These are phyloP conservation scores for Coccomyxa subellipsoidea DNA, from an alignment of 163 green algal genomes.

Conservation along the genomic window DNA sequence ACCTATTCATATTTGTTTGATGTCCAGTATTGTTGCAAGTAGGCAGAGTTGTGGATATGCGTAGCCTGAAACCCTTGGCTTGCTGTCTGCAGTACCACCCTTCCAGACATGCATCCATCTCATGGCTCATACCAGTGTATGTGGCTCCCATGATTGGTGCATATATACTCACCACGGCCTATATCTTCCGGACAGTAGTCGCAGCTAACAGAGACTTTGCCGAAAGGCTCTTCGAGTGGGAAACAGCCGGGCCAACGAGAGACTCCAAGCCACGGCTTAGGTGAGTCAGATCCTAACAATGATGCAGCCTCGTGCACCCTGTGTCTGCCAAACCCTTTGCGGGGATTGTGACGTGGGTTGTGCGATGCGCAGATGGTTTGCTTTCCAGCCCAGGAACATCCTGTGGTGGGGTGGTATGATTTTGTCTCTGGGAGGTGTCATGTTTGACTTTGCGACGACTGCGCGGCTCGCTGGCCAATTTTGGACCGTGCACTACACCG, in stretches of 20 bases:
- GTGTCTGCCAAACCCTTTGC: too few relatives aligned
- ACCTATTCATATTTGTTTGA: not conserved
- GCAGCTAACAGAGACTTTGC: constrained; percentile 2
- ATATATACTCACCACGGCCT: not conserved
- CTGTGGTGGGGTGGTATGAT: not conserved
- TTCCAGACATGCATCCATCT: not conserved
- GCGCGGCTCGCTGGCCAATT: constrained; percentile 1
- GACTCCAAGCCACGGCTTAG: not conserved
- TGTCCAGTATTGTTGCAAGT: not conserved
- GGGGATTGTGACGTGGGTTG: too few relatives aligned
- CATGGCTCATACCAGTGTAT: constrained; percentile 1
- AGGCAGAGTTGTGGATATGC: too few relatives aligned
- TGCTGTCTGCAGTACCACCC: not conserved
- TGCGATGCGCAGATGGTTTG: not conserved
- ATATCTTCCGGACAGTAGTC: not conserved
- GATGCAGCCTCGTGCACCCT: too few relatives aligned
- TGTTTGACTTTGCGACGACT: not conserved
- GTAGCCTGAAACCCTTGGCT: too few relatives aligned
- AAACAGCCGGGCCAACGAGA: not conserved
- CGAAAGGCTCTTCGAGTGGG: not conserved
- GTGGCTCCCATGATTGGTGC: constrained; percentile 5
- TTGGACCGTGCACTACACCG: not conserved
- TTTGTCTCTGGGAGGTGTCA: not conserved
- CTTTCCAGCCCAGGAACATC: not conserved
- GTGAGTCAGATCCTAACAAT: not conserved